These are phyloP conservation scores for Helenozyma rhizophorensis DNA, from an alignment of 805 yeast species.

Conservation along the genomic window DNA sequence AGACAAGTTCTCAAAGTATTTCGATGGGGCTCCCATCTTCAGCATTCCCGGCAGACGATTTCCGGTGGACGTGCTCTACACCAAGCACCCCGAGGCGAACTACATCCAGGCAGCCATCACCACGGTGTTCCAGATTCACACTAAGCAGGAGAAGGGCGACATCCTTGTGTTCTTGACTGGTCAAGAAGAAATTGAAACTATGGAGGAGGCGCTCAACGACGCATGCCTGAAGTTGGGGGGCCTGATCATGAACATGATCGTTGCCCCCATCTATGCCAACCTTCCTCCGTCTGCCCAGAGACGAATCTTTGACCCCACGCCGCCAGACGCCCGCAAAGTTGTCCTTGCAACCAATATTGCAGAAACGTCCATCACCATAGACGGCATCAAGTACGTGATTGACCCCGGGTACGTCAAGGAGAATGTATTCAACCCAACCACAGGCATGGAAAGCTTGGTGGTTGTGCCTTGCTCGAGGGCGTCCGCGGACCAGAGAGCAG, in stretches of 20 bases:
- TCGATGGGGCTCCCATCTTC: conserved; percentile 79
- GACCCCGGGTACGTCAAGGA: conserved; percentile 46
- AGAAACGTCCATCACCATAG: conserved; percentile 44
- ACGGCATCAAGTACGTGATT: conserved; percentile 39
- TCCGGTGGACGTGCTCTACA: conserved; percentile 83
- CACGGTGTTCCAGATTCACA: conserved; percentile 83
- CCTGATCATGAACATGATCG: conserved; percentile 55
- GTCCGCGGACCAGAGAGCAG: conserved; percentile 44
- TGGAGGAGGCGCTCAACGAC: conserved; percentile 69
- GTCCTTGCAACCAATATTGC: conserved; percentile 93
- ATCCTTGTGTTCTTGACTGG: conserved; percentile 90
- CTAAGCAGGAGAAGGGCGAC: conserved; percentile 68
- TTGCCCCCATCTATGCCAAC: conserved; percentile 89
- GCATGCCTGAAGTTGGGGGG: conserved; percentile 59
- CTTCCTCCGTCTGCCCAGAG: conserved; percentile 81
- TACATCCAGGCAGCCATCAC: conserved; percentile 86
- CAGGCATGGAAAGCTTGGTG: conserved; percentile 44
- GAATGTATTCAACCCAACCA: conserved; percentile 36
- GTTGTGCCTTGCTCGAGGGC: conserved; percentile 44
- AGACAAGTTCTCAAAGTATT: conserved; percentile 75
- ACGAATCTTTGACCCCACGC: conserved; percentile 83
- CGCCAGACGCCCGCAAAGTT: conserved; percentile 72
- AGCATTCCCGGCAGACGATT: conserved; percentile 90
- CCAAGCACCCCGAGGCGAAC: conserved; percentile 85
- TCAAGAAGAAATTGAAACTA: conserved; percentile 89